Percentiles rank a stretch among this genome's conserved stretches.
These are phyloP conservation scores for Lenzites betulinus DNA, from an alignment of 768 basidiomycete genomes.

Conservation along the genomic window DNA sequence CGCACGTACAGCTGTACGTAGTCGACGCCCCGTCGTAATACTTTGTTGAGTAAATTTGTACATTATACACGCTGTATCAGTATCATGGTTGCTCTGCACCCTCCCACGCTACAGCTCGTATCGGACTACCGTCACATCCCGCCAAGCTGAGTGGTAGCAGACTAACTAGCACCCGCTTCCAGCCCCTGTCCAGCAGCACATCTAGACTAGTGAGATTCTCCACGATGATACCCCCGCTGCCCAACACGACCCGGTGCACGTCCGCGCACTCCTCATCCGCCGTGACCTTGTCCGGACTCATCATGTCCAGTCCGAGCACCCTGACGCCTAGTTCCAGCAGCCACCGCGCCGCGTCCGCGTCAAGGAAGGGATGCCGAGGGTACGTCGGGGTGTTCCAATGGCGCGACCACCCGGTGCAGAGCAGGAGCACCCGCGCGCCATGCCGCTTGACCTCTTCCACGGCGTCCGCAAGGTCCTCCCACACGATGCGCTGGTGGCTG, in stretches of 20 bases:
- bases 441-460: conserved; percentile 37
- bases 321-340: conserved; percentile 54
- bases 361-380: conserved; percentile 66
- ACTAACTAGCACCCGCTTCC: conserved; percentile 44
- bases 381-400: conserved; percentile 53
- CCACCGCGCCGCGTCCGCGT: conserved; percentile 49
- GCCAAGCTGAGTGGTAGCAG: conserved; percentile 60
- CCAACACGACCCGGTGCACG: conserved; percentile 63
- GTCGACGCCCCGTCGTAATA: conserved; percentile 12
- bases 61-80: not conserved
- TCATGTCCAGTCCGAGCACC: conserved; percentile 62
- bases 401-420: conserved; percentile 70
- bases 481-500: conserved; percentile 52
- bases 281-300: conserved; percentile 62
- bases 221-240: conserved; percentile 61
- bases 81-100: not conserved
- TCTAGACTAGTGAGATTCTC: conserved; percentile 69
- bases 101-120: conserved; percentile 67
- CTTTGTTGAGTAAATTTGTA: too few species aligned
- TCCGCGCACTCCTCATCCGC: conserved; percentile 23
- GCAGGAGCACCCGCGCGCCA: conserved; percentile 48
- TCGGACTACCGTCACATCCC: conserved; percentile 66
- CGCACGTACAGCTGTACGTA: conserved; percentile 42
- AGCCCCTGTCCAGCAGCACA: conserved; percentile 33
- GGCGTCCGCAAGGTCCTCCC: conserved; percentile 50